A percentile compares a stretch with the other conserved stretches of the same genome.
phyloP scores from a whole-genome alignment of 2,329 filamentous ascomycete genomes.

The Ceratocystis albifundus region DNA sequence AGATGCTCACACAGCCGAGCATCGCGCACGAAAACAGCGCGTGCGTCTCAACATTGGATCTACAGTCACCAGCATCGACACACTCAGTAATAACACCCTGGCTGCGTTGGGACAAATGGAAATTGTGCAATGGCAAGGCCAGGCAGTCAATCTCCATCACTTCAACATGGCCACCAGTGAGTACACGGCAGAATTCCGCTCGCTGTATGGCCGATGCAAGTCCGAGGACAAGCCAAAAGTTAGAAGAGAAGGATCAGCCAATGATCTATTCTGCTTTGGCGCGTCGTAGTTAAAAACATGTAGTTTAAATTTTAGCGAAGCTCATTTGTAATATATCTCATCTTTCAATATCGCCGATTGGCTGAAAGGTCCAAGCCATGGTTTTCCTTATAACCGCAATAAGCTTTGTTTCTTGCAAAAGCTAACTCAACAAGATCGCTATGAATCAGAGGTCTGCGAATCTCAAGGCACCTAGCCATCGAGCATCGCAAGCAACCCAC shows the following conservation, averaged over 20 bases:
- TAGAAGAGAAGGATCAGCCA: conserved; percentile 33
- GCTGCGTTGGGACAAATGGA: conserved; percentile 41
- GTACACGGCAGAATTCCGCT: conserved; percentile 50
- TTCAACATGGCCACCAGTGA: conserved; percentile 37
- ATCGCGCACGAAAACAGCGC: conserved; percentile 25
- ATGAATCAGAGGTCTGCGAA: background rate
- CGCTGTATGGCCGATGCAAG: conserved; percentile 55
- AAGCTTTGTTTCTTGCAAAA: background rate
- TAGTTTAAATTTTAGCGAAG: background rate
- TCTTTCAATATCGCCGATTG: background rate
- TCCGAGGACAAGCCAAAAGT: conserved; percentile 27
- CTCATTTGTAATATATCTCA: conserved; percentile 1
- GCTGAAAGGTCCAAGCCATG: background rate
- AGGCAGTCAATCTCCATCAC: conserved; percentile 26
- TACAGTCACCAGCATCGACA: conserved; percentile 37
- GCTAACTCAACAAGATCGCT: background rate
- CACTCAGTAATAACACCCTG: conserved; percentile 36
- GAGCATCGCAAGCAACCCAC: conserved; percentile 16
- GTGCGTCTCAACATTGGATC: conserved; percentile 37
- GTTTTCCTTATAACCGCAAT: background rate
- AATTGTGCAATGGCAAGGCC: conserved; percentile 54
- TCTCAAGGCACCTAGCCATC: conserved; percentile 4
- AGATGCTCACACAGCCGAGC: conserved; percentile 24
- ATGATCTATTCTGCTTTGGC: conserved; percentile 54
- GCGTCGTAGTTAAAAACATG: background rate